Evolutionary conservation across 2,329 filamentous ascomycete genomes (phyloP), one percentile per base, ranked within the genome.

Genomic region (Grosmannia serpens): DNA sequence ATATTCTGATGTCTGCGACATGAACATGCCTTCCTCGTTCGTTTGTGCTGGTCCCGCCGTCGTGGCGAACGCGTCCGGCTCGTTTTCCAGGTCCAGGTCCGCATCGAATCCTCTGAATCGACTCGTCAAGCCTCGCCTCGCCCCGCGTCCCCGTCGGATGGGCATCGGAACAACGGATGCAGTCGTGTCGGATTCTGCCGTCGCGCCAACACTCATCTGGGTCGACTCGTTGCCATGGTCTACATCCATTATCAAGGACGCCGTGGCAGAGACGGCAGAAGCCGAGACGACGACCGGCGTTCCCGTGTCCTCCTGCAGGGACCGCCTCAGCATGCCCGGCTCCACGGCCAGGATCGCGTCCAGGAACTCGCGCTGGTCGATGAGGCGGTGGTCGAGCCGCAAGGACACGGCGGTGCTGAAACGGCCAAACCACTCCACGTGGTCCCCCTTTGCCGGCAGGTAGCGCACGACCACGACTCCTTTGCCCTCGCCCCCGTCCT

Each of bases 331-430:
- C 50, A 81, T 79, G 60, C 80, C 83, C 8, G 89, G 83, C 71
- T 97, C 86, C 55, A 87, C 87, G n/a, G 77, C 84, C 31, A 97
- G 73, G 52, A 99, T 94, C 1, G 88, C 88, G 69, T 96, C 90
- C 2, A 99, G 77, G 62, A 99, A 95, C 65, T 96, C 91, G 59
- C 87, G 91, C 67, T 96, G 91, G 64, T 92, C 85, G 57, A 96
- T 86, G 2, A 91, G 85, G 4, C 90, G 83, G 68, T 95, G 91
- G 61, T 91, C 86, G 15, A 95, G 79, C 52, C 83, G 77, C 24
- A 86, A 69, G 2, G 91, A 88, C 20, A 95, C 81, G 9, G 84
- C 74, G 6, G 79, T 85, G 63, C 86, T 80, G 64, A 95, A 85
- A 2, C 83, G 74, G 20, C 80, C 76, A 60, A 83, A 89, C 89